These are phyloP conservation scores for Heliamphora exappendiculata DNA, from an alignment of 148 eudicot species.

Conservation along the genomic window DNA sequence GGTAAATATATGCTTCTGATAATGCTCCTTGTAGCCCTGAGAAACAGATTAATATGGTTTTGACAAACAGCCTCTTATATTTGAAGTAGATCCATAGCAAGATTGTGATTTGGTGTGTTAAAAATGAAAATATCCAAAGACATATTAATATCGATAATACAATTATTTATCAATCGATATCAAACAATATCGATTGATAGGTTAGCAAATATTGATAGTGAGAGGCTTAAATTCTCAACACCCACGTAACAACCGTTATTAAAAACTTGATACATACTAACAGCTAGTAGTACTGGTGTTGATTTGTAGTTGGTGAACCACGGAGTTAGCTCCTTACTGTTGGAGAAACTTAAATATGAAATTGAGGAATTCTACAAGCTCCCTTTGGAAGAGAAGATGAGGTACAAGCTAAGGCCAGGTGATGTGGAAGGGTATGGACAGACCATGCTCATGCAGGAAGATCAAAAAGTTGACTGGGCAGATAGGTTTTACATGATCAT, in stretches of 20 bases:
- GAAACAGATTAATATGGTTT: background rate
- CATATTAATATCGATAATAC: too few species aligned
- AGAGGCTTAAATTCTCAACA: too few species aligned
- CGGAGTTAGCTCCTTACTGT: constrained; percentile 13
- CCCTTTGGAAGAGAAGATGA: constrained; percentile 18
- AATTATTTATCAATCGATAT: too few species aligned
- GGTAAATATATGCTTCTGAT: too few species aligned
- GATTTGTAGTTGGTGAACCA: constrained; percentile 20
- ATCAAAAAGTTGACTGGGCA: constrained; percentile 14
- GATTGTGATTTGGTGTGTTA: background rate
- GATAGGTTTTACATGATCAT: constrained; percentile 29
- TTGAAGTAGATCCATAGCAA: background rate
- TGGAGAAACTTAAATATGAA: constrained; percentile 21
- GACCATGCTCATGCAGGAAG: constrained; percentile 4
- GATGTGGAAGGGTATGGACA: constrained; percentile 25
- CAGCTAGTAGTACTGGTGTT: background rate
- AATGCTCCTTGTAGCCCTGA: too few species aligned
- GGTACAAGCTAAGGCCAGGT: constrained; percentile 3
- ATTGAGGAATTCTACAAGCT: constrained; percentile 21
- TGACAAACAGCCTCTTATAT: background rate
- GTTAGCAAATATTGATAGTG: too few species aligned
- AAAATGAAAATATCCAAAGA: background rate
- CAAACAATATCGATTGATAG: too few species aligned
- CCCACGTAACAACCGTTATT: too few species aligned
- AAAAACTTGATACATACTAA: too few species aligned